Base-by-base conservation (phyloP, 768 basidiomycete genomes). In the Trametes gibbosa region DNA sequence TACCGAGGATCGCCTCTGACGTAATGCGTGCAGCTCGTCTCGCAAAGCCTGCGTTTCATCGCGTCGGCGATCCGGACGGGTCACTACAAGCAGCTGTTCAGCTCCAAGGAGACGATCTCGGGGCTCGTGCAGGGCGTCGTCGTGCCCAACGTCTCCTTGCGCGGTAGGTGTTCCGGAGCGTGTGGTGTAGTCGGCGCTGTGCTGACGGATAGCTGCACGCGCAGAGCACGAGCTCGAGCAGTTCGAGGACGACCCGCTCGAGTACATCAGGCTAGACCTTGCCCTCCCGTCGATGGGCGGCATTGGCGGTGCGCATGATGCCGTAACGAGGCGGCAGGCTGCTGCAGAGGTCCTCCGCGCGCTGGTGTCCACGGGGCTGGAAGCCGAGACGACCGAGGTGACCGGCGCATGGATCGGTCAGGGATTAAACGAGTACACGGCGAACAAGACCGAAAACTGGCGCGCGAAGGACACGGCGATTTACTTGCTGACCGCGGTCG, bases 191-290 rank as follows among this genome's bases (percentile, higher is more conserved):
- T 32, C 29, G 16, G 41, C n/a, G 8, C n/a, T n/a, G n/a, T n/a
- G 6, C 29, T 23, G 43, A 29, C 46, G 17, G 29, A 4, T 32
- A 10, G 10, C 10, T 32, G 29, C 10, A 10, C 29, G 23, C 2
- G 34, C 57, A 83, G 87, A 90, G 39, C 90, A 93, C 64, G 95
- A 98, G 56, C 81, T 92, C 50, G 97, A 99, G 67, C 87, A 94
- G 71, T 98, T 99, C 67, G 95, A 97, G 73, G 97, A 98, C 61
- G 95, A 97, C 64, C 95, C 97, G 0, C 82, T 96, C 39, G 96
- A 98, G 69, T 98, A 89, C 70, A 91, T 98, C 65, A 87, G 93
- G 21, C 80, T 92, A 41, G 94, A 96, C 67, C 77, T 96, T 25
- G 81, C 94, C 14, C 76, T 82, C 66, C 80, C 79, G 55, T 86